These are phyloP conservation scores for Hordeum marinum DNA, from an alignment of 176 grass and related monocot species.

Conservation along the genomic window DNA sequence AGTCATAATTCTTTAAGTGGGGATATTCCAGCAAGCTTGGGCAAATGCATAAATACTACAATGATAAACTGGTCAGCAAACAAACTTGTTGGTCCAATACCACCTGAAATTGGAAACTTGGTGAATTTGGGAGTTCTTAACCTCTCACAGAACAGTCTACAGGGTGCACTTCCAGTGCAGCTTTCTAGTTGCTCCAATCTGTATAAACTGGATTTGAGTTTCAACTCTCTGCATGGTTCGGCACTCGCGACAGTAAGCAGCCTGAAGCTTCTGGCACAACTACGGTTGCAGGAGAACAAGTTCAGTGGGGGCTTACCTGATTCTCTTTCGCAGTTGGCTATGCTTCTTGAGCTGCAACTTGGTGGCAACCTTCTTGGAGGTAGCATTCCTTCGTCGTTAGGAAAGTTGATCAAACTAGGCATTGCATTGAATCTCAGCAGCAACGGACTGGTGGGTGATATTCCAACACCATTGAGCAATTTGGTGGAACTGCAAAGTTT, in stretches of 20 bases:
- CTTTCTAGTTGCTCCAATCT: constrained; percentile 59
- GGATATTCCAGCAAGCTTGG: constrained; percentile 47
- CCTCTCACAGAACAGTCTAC: constrained; percentile 60
- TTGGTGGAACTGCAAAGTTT: constrained; percentile 42
- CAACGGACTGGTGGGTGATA: constrained; percentile 42
- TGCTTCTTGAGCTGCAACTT: constrained; percentile 69
- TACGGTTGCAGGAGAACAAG: constrained; percentile 67
- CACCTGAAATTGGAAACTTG: constrained; percentile 49
- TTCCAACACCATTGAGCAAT: constrained; percentile 36
- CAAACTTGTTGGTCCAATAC: constrained; percentile 52
- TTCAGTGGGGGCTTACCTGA: constrained; percentile 65
- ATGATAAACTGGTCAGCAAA: constrained; percentile 62
- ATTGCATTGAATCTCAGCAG: constrained; percentile 61
- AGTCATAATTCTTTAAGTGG: constrained; percentile 61
- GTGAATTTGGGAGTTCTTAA: constrained; percentile 38
- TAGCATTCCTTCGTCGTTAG: constrained; percentile 61
- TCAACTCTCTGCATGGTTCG: constrained; percentile 65
- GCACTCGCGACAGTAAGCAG: constrained; percentile 44
- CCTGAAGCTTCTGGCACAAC: constrained; percentile 38
- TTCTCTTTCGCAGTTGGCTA: constrained; percentile 36
- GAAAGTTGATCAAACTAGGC: constrained; percentile 36
- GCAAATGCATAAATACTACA: constrained; percentile 47
- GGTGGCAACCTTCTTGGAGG: constrained; percentile 73
- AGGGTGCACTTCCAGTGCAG: constrained; percentile 45
- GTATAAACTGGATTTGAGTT: constrained; percentile 67